Base-by-base conservation (phyloP, 306 rosid genomes). In the Prunus padus region DNA sequence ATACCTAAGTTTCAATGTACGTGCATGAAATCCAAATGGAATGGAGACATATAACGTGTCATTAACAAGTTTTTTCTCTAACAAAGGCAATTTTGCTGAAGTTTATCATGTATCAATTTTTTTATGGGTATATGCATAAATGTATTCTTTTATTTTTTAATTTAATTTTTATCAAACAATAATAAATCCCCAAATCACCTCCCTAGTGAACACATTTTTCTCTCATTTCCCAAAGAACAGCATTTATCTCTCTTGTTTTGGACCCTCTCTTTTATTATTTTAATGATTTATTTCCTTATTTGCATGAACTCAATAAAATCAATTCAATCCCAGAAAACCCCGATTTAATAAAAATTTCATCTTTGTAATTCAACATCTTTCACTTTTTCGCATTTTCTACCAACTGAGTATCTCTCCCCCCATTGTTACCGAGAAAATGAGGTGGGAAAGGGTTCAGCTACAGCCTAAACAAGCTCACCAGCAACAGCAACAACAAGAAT, bases 361-460 rank as follows among this genome's bases (percentile, higher is more conserved):
- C 66, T 45, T 13, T n/a, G 11, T 26, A 73, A 73, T 60, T 60
- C 63, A 37, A 47, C 69, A 26, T 73, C 67, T 73, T 45, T 60
- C 68, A 59, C 75, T 6, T 52, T 30, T 18, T 5, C 47, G 4
- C 31, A 30, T 22, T 73, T 73, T 59, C 59, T 61, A 60, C 19
- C 76, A 25, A 47, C 44, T n/a, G 40, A 4, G 19, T 11, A 10
- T 31, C 67, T 56, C n/a, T 37, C 73, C 22, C 57, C 47, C n/a
- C 69, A n/a, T 65, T 77, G 87, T 64, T 31, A 74, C 65, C 73
- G 33, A 56, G 79, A 85, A 67, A 84, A 96, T 96, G 99, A 85
- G 93, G 96, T 96, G 99, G 99, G 99, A 92, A 84, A 92, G 82
- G 77, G 84, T 90, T 59, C 84, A 75, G 81, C 75, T 60, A 51